Evolutionary conservation across 2,329 filamentous ascomycete genomes (phyloP).

Genomic region (Fusarium piperis): DNA sequence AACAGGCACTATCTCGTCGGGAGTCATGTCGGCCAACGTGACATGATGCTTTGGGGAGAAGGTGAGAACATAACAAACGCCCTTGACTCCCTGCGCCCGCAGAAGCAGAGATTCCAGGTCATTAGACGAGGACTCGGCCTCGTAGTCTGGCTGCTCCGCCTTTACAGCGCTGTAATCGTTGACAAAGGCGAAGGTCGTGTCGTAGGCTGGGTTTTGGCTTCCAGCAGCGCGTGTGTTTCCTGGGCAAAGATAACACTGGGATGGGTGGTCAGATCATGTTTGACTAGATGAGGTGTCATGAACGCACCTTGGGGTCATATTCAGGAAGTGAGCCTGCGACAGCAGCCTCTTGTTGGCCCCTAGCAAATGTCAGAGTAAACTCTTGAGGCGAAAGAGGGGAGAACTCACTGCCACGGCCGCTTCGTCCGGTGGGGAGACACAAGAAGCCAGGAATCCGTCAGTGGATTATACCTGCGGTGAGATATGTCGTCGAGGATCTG

Average conservation of each 20-base stretch:
- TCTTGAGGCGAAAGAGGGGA: background rate
- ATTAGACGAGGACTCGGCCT: conserved; percentile 52
- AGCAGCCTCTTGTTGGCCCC: conserved; percentile 80
- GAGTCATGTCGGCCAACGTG: conserved; percentile 89
- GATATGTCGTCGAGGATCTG: conserved; percentile 93
- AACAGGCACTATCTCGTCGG: conserved; percentile 80
- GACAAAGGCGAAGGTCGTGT: conserved; percentile 90
- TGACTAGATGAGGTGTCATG: conserved; percentile 11
- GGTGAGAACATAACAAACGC: conserved; percentile 96
- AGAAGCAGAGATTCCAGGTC: conserved; percentile 81
- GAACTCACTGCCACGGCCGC: conserved; percentile 92
- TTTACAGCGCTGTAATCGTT: conserved; percentile 99
- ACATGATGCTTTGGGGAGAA: conserved; percentile 92
- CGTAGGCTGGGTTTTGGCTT: conserved; percentile 85
- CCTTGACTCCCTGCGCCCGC: conserved; percentile 85
- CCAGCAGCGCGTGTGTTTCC: conserved; percentile 90
- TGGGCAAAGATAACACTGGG: conserved; percentile 91
- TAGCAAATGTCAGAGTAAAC: conserved; percentile 46
- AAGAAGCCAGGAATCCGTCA: conserved; percentile 90
- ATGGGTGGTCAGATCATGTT: conserved; percentile 7
- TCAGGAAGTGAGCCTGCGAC: conserved; percentile 75
- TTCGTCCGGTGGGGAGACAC: conserved; percentile 97
- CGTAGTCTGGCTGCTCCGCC: conserved; percentile 87
- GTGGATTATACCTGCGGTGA: conserved; percentile 90
- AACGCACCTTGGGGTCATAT: conserved; percentile 77